Base-by-base conservation (phyloP, 2,329 filamentous ascomycete species). In the Clonostachys byssicola region DNA sequence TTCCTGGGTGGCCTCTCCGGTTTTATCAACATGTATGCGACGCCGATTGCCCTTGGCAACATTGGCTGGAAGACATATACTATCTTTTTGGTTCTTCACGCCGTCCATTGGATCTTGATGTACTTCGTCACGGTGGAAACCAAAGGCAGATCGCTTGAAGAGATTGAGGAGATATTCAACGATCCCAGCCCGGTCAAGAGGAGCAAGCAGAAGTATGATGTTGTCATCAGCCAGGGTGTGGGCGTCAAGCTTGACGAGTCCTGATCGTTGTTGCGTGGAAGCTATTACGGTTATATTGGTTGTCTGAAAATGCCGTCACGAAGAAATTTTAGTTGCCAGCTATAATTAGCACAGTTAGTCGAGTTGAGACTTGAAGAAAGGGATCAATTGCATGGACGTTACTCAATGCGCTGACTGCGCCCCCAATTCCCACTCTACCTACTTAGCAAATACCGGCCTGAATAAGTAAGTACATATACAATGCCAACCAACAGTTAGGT, bases 91-190 rank as follows among this genome's bases (percentile, higher is more conserved):
- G 66, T 70, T 56, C 63, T 73, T 49, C 72, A 71, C 54, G 66
- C 49, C n/a, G 41, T 49, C 3, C 49, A 54, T 18, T 48, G 46
- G 39, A 36, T 47, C 6, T 34, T 54, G 40, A 54, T 53, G 49
- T 53, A 52, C n/a, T 47, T 52, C 17, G 49, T 52, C n/a, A 45
- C 43, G 7, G 52, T 77, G 41, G 76, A 81, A 60, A 80, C 76
- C 13, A 70, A 68, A 44, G 75, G 74, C 13, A 70, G 73, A 4
- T 77, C 75, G 14, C 72, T 80, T 9, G 77, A 80, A 55, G 75
- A 80, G 55, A 66, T 80, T 41, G 75, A 76, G 45, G 72, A 73
- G 57, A 75, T 80, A 55, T 79, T 80, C 55, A 75, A 80, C 51
- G 76, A 57, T 16, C 48, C 56, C 10, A 55, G 56, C 35, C 60